Evolutionary conservation across 2,329 filamentous ascomycete genomes (phyloP).

Genomic region (Colletotrichum horii): DNA sequence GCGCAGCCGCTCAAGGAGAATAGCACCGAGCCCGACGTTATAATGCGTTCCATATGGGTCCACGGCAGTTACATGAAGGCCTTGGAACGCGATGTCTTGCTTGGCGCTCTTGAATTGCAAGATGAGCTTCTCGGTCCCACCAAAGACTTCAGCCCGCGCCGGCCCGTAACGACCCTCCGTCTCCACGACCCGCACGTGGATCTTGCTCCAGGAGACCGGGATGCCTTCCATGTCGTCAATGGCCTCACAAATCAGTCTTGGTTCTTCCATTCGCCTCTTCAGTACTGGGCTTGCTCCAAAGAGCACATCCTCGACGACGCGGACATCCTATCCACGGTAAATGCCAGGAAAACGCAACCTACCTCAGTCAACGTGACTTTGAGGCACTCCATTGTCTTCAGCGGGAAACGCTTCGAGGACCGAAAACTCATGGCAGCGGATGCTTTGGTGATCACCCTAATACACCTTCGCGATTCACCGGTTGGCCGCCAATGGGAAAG

Average conservation of each 20-base stretch:
- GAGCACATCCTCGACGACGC: constrained; percentile 62
- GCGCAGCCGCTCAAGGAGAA: constrained; percentile 66
- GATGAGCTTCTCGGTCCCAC: constrained; percentile 70
- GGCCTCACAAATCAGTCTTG: constrained; percentile 68
- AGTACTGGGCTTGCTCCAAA: constrained; percentile 78
- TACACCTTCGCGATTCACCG: constrained; percentile 70
- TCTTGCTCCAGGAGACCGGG: constrained; percentile 51
- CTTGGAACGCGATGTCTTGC: constrained; percentile 68
- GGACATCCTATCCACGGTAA: constrained; percentile 73
- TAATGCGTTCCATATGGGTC: constrained; percentile 83
- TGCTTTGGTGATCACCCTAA: constrained; percentile 77
- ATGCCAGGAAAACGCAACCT: constrained; percentile 63
- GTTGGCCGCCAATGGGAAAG: constrained; percentile 70
- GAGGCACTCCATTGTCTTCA: constrained; percentile 80
- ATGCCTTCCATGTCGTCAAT: constrained; percentile 64
- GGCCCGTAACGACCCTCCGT: constrained; percentile 24
- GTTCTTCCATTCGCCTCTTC: constrained; percentile 83
- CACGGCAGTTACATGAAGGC: constrained; percentile 83
- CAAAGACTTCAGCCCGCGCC: constrained; percentile 56
- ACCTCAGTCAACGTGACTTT: constrained; percentile 77
- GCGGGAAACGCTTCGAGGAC: constrained; percentile 77
- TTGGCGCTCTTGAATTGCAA: constrained; percentile 72
- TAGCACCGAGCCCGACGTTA: constrained; percentile 67
- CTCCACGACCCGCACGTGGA: constrained; percentile 34
- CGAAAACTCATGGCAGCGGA: constrained; percentile 73